Evolutionary conservation across 108 stramenopile species (phyloP), one percentile per base, ranked within the genome.

Genomic region (Nannochloropsis salina): DNA sequence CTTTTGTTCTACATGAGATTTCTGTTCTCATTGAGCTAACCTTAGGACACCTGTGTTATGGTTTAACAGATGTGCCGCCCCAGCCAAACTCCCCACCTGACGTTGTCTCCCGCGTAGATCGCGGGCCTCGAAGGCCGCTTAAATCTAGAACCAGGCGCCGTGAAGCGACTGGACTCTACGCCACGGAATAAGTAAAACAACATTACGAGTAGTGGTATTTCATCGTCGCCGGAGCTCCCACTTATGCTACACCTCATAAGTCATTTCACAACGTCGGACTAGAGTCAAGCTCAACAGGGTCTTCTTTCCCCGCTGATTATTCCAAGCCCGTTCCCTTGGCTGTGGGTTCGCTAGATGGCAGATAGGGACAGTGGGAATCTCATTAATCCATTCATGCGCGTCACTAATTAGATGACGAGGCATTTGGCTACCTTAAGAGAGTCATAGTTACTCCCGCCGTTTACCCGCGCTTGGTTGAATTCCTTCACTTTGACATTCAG

Each of bases 241-340:
- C 94, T 93, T 96, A 95, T 96, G 93, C 95, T 95, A 96, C 95
- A 96, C 94, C 95, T 95, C 94, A 92, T 92, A 95, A 94, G 95
- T 95, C 95, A 94, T 94, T 95, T 95, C 94, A 96, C 95, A 96
- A 94, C 92, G 94, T 96, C 94, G 93, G 94, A 96, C 95, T 95
- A 95, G 95, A 96, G 95, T 95, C 95, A 95, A 96, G 94, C 95
- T 96, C 95, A 96, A 95, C 95, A 96, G 95, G 94, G 94, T 96
- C 95, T 96, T 96, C 94, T 96, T 95, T 94, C 88, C 90, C 90
- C 90, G 89, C 89, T 90, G 89, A 89, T 89, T 85, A 3, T 85
- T 85, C 89, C 86, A 91, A 95, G 94, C 93, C 93, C 94, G 95
- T 93, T 95, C 94, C 95, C 94, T 94, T 95, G 94, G 94, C 95